Conservation (phyloP, 108 stramenopile genomes). For the Aurantiochytrium sp. region DNA sequence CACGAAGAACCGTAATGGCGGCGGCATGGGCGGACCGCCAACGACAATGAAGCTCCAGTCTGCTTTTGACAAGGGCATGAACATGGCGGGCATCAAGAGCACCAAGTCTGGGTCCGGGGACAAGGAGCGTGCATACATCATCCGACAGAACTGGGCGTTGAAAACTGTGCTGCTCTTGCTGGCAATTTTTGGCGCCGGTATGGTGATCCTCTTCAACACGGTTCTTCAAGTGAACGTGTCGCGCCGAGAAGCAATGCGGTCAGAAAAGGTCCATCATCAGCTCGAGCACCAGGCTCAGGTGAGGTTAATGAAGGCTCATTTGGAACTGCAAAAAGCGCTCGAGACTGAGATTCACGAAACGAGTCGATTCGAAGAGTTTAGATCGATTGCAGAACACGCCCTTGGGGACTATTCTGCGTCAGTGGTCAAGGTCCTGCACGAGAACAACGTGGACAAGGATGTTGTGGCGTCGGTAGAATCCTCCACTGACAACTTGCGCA, state of each 20-base stretch:
- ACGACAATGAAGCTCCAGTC: background rate
- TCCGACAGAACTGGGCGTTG: conserved; percentile 4
- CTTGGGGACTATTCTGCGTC: background rate
- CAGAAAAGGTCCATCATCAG: background rate
- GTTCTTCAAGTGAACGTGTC: background rate
- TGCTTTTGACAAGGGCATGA: background rate
- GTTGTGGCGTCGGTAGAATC: background rate
- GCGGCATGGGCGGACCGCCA: background rate
- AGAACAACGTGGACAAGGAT: background rate
- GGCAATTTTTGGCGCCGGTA: background rate
- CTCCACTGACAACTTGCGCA: background rate
- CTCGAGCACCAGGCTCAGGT: conserved; percentile 8
- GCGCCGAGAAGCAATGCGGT: background rate
- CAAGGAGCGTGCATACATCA: background rate
- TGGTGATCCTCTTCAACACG: background rate
- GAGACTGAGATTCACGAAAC: background rate
- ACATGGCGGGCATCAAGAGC: background rate
- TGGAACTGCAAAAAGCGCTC: background rate
- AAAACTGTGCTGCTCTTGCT: conserved; percentile 3
- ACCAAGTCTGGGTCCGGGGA: background rate
- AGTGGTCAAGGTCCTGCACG: background rate
- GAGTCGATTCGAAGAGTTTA: background rate
- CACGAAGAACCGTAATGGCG: background rate
- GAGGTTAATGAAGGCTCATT: background rate
- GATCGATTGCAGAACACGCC: background rate